These are phyloP conservation scores for Wickerhamiella nectarea DNA, from an alignment of 805 yeast genomes.

Conservation along the genomic window DNA sequence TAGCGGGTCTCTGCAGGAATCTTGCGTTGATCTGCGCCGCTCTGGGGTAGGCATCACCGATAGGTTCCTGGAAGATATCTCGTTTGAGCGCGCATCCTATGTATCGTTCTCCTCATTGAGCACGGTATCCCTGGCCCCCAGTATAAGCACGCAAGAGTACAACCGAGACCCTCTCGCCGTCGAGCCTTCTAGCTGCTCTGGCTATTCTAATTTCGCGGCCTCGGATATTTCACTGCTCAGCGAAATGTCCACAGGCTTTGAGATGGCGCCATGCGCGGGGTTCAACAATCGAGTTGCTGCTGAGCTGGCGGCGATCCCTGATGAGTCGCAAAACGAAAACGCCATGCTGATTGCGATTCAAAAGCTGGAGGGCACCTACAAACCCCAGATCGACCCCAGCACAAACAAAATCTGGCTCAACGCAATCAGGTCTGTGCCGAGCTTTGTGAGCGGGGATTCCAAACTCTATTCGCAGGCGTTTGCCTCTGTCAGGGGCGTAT, in stretches of 20 bases:
- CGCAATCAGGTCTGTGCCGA: slow-evolving; percentile 8
- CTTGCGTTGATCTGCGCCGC: slow-evolving; percentile 1
- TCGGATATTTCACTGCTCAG: slow-evolving; percentile 18
- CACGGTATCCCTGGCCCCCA: not conserved
- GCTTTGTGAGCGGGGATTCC: slow-evolving; percentile 8
- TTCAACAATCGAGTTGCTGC: slow-evolving; percentile 47
- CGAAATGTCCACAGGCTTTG: slow-evolving; percentile 17
- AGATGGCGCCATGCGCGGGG: slow-evolving; percentile 28
- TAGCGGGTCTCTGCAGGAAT: slow-evolving; percentile 1
- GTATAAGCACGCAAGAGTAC: not conserved
- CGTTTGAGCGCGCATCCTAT: slow-evolving; percentile 5
- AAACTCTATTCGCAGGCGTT: slow-evolving; percentile 12
- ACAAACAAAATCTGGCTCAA: not conserved
- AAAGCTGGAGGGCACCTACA: slow-evolving; percentile 58
- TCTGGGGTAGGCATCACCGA: not conserved
- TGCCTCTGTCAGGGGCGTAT: slow-evolving; percentile 7
- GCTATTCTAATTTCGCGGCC: too few relatives aligned
- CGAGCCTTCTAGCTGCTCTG: not conserved
- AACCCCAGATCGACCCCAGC: not conserved
- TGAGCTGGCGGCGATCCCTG: slow-evolving; percentile 74
- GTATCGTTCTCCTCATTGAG: slow-evolving; percentile 5
- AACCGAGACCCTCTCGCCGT: not conserved
- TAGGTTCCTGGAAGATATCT: slow-evolving; percentile 1
- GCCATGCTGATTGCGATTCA: slow-evolving; percentile 62
- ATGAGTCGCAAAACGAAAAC: slow-evolving; percentile 49